Base-by-base conservation (phyloP, 495 filamentous ascomycete species). In the Neohortaea acidophila region DNA sequence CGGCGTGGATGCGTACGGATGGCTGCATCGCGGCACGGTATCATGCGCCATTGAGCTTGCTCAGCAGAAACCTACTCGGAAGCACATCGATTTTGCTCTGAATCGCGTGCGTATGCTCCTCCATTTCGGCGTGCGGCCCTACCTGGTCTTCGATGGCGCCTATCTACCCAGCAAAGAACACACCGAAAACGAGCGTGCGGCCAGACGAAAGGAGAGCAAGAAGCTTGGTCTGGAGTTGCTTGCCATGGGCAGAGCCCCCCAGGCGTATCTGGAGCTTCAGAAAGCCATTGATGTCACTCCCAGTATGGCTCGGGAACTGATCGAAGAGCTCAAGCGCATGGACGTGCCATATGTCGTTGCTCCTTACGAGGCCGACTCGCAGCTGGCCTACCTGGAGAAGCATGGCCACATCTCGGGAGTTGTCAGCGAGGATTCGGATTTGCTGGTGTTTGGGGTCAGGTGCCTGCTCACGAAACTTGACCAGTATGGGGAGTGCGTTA, bases 261-360 rank as follows among this genome's bases (percentile, higher is more conserved):
- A 87, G 51, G 91, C 91, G 1, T 73, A 87, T 49, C 60, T 73
- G 14, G 84, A 94, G 48, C 68, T 99, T 14, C 87, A 94, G 53
- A 99, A 96, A 54, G 83, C 89, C 14, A 74, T 99, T 35, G 91
- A 99, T 59, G 79, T 99, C 10, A 96, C 86, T 0, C 87, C 91
- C 1, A 72, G 85, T 48, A 96, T 99, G 91, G 89, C 91, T 18
- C 69, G 81, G 3, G 70, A 81, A 48, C 59, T 96, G 15, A 99
- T 99, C 43, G 85, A 94, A 40, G 85, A 87, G 52, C 63, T 94
- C 46, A 92, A 87, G 59, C 68, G 69, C 41, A 60, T 75, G 47
- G 67, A 76, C 15, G 72, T 99, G 4, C 69, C 79, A 41, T 96
- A 93, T 51, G 68, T 96, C 25, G 91, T 99, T 21, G 91, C 91